Base-by-base conservation (phyloP, 192 early-diverging fungal species). In the Jimgerdemannia flammicorona region DNA sequence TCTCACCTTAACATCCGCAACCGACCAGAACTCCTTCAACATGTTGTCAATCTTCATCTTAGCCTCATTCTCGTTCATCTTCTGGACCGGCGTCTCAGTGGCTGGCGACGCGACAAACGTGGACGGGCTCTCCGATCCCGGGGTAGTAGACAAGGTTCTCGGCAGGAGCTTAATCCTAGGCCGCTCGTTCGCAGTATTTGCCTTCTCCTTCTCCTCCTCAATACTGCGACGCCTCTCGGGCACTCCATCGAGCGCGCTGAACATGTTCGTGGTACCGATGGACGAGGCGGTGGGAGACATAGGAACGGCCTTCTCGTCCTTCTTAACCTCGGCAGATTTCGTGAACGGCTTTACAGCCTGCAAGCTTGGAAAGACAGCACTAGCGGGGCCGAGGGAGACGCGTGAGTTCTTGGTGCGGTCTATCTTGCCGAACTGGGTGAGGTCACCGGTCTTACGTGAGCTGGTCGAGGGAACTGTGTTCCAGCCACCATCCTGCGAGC, bases 351-450 rank as follows among this genome's bases (percentile, higher is more conserved):
- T 17, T 6, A 8, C 76, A 72, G 70, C 63, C 41, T 64, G 67
- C 75, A 65, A 89, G 79, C 66, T 80, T 87, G 11, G 80, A 65
- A 8, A 74, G 17, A 4, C 64, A 65, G 14, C 1, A 29, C 29
- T 65, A 19, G 64, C 14, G n/a, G 64, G 64, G 14, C 64, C 64
- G 14, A 65, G 64, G 14, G 64, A 65, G 14, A 19, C 14, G 14
- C 76, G 72, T 66, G 77, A 74, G 68, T 77, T 75, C 80, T 88
- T 87, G 72, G 87, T 83, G 66, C 86, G 83, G 67, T 80, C 79
- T 3, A 93, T 79, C 67, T 93, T 84, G 41, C 94, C 94, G 78
- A 95, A 94, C 44, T 83, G 80, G 18, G 88, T 85, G 64, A 94
- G 73, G 74, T 95, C 93, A 44, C 90, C 92, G 3, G 88, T 81